These are phyloP conservation scores for Acidiella bohemica DNA, from an alignment of 495 filamentous ascomycete genomes.

Conservation along the genomic window DNA sequence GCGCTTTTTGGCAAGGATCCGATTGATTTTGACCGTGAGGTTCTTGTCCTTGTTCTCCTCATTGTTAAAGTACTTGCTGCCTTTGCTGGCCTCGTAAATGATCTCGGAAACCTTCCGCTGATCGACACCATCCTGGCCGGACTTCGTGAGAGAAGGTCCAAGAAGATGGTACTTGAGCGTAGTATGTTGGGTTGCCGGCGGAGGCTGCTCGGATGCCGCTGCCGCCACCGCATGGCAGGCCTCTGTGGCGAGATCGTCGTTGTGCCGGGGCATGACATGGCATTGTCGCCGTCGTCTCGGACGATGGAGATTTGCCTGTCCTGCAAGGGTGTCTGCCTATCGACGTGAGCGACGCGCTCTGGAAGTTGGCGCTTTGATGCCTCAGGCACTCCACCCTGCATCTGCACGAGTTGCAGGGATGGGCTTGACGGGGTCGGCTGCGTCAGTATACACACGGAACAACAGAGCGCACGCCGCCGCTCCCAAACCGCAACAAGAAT, in stretches of 20 bases:
- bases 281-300: not conserved
- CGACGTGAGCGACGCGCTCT: too few relatives aligned
- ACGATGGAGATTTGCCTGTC: not conserved
- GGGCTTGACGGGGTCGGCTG: too few relatives aligned
- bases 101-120: constrained; percentile 92
- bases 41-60: constrained; percentile 71
- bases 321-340: too few relatives aligned
- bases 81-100: constrained; percentile 93
- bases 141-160: constrained; percentile 89
- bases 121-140: constrained; percentile 87
- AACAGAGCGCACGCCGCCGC: too few relatives aligned
- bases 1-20: constrained; percentile 60
- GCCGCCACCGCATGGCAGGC: constrained; percentile 3
- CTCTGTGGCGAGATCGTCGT: constrained; percentile 11
- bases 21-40: constrained; percentile 76
- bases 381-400: too few relatives aligned
- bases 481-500: too few relatives aligned
- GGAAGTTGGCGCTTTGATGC: not conserved
- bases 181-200: constrained; percentile 29
- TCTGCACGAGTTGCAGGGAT: too few relatives aligned
- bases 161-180: constrained; percentile 59
- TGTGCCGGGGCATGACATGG: constrained; percentile 7
- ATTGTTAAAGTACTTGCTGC: constrained; percentile 91
- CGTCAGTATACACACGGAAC: too few relatives aligned
- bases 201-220: not conserved